Evolutionary conservation across 2,329 filamentous ascomycete genomes (phyloP), one percentile per base, ranked within the genome.

Genomic region (Venturia pyrina): DNA sequence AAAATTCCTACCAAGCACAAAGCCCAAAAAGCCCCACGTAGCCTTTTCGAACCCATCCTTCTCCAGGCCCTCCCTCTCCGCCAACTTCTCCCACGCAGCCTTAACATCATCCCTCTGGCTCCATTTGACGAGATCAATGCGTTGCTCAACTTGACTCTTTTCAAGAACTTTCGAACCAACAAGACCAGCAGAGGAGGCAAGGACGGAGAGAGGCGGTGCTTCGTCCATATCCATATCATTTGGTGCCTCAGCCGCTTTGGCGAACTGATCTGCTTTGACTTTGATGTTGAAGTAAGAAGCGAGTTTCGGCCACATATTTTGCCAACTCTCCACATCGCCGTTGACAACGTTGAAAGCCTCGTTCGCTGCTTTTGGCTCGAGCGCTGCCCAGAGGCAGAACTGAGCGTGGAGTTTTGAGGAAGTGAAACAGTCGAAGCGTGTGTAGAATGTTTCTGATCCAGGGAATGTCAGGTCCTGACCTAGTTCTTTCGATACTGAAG

Each of bases 321-420:
- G 74, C 76, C 77, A 80, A 65, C 71, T 76, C 67, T 78, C 73
- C 0, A 72, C 69, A 66, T 80, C 78, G 50, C 77, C 78, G 59
- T 80, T 79, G 50, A 75, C 71, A 8, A 78, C 73, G 67, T 79
- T 79, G 71, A 79, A 79, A 2, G 75, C 76, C 65, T 80, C 70
- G 66, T 78, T 77, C 8, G 69, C 74, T 1, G 75, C 74, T 3
- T 71, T 69, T 1, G 75, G 72, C 40, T 73, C 73, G 17, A 72
- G 65, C 3, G 72, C 74, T 0, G 72, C 74, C 74, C 73, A 76
- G 21, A 69, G 61, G 57, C 71, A 74, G 60, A 76, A 75, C 8
- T 71, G 59, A 0, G 70, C 72, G 66, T 74, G 71, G 8, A 75
- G 63, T 24, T 69, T 69, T 7, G 68, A 66, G 56, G 17, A 65